Conservation (phyloP, 116 monocot species). For the Iris pallida region DNA sequence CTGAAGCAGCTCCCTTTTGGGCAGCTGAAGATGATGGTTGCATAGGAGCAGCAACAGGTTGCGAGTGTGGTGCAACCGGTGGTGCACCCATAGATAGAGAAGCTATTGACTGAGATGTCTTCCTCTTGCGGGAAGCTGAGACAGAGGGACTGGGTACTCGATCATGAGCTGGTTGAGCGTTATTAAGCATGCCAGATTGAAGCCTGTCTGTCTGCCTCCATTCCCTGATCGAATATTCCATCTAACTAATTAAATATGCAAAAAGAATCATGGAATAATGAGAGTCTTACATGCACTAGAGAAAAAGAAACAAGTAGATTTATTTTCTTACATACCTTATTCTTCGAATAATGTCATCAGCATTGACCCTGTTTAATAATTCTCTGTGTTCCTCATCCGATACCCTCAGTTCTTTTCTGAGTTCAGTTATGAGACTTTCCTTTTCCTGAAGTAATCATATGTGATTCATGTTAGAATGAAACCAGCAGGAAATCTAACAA, state of each 20-base stretch:
- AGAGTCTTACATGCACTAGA: neutral
- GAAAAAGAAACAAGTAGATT: neutral
- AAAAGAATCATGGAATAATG: neutral
- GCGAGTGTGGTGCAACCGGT: constrained; percentile 50
- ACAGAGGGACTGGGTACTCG: constrained; percentile 61
- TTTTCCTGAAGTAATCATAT: constrained; percentile 34
- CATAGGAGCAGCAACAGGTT: constrained; percentile 32
- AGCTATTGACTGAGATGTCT: constrained; percentile 48
- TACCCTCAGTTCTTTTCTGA: constrained; percentile 85
- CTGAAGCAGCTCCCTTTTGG: constrained; percentile 47
- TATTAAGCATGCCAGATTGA: constrained; percentile 44
- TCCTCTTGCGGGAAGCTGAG: constrained; percentile 85
- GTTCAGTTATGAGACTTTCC: constrained; percentile 52
- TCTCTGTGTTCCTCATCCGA: constrained; percentile 92
- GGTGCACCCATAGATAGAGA: constrained; percentile 55
- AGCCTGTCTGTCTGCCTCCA: constrained; percentile 65
- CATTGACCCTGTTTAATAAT: constrained; percentile 73
- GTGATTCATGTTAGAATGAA: neutral
- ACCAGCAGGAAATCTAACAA: neutral
- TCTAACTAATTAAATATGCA: neutral
- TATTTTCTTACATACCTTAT: constrained; percentile 51
- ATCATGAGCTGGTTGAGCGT: constrained; percentile 56
- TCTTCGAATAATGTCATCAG: constrained; percentile 69
- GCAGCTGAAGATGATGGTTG: constrained; percentile 69
- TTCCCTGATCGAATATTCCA: constrained; percentile 45